phyloP scores from a whole-genome alignment of 768 basidiomycete genomes.

The Austroboletus eburneus region DNA sequence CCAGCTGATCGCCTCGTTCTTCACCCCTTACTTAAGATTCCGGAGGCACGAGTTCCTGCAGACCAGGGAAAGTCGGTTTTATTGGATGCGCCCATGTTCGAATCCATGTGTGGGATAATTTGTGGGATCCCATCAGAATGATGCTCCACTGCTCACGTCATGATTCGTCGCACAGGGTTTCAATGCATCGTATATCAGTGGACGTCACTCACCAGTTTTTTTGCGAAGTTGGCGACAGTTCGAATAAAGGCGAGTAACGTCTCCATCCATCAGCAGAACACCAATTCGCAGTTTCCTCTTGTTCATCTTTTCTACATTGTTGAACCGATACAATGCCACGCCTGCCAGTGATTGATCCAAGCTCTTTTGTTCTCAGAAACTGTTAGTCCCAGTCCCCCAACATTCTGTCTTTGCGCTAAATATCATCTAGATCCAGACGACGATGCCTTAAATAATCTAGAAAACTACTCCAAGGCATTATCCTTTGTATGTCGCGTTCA shows the following conservation, averaged over 20 bases:
- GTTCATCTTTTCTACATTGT: not conserved
- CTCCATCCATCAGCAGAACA: not conserved
- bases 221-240: not conserved
- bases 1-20: no score
- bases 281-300: not conserved
- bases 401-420: not conserved
- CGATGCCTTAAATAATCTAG: not conserved
- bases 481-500: not conserved
- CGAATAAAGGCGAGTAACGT: slow-evolving; percentile 1
- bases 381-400: not conserved
- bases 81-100: no score
- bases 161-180: no score
- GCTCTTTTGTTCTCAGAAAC: slow-evolving; percentile 1
- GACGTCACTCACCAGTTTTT: not conserved
- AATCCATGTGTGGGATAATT: no score
- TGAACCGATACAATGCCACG: slow-evolving; percentile 1
- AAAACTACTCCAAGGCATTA: not conserved
- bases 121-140: no score
- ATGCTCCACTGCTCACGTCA: no score
- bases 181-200: no score
- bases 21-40: no score
- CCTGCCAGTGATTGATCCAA: no score
- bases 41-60: no score
- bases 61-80: no score
- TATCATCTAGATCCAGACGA: slow-evolving; percentile 4